phyloP scores from a whole-genome alignment of 805 yeast species.

The Wickerhamomyces xylosicus region DNA sequence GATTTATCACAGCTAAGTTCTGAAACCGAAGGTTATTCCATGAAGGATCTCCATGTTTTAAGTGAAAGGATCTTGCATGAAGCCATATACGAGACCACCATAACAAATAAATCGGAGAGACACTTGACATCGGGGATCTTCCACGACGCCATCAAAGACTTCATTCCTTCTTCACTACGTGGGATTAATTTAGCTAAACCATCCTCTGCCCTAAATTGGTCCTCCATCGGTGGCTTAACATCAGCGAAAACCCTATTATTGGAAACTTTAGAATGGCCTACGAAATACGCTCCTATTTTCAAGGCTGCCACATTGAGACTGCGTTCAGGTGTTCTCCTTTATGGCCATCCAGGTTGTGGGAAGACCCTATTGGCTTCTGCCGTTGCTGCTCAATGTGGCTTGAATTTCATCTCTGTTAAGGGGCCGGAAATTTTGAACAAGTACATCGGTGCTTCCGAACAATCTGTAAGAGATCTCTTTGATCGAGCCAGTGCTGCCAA shows the following conservation, averaged over 20 bases:
- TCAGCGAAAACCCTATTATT: conserved; percentile 66
- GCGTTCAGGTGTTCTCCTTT: conserved; percentile 80
- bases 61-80: conserved; percentile 63
- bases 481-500: conserved; percentile 92
- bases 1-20: conserved; percentile 41
- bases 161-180: conserved; percentile 70
- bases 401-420: conserved; percentile 85
- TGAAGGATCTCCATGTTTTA: conserved; percentile 66
- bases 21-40: conserved; percentile 85
- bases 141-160: conserved; percentile 50
- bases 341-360: conserved; percentile 98
- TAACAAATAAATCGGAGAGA: not conserved
- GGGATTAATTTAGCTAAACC: conserved; percentile 82
- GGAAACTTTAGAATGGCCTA: conserved; percentile 96
- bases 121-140: conserved; percentile 30
- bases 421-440: conserved; percentile 95
- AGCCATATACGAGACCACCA: conserved; percentile 6
- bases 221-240: conserved; percentile 79
- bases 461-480: conserved; percentile 84
- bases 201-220: conserved; percentile 67
- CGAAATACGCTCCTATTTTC: conserved; percentile 92
- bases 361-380: conserved; percentile 90
- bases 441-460: conserved; percentile 96
- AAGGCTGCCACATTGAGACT: conserved; percentile 77
- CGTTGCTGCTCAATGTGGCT: conserved; percentile 86